Evolutionary conservation across 2,329 filamentous ascomycete genomes (phyloP).

Genomic region (Exophiala lecanii-corni): DNA sequence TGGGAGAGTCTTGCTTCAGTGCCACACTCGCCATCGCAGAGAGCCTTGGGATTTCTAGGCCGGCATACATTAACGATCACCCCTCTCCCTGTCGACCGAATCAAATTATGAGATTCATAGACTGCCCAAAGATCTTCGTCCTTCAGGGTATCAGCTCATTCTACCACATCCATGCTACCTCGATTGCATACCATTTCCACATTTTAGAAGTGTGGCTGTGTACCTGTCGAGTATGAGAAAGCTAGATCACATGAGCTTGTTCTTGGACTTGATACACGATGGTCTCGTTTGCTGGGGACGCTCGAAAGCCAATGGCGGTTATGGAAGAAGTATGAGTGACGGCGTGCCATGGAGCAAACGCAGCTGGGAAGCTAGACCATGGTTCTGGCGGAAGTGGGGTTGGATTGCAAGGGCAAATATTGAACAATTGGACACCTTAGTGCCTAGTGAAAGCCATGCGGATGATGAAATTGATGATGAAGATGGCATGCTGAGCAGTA

Average conservation of each 20-base stretch:
- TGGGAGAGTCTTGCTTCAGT: constrained; percentile 19
- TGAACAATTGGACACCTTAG: constrained; percentile 32
- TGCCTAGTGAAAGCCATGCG: constrained; percentile 26
- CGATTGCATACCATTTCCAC: constrained; percentile 21
- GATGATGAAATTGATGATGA: constrained; percentile 22
- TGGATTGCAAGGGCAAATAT: constrained; percentile 35
- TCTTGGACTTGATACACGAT: constrained; percentile 34
- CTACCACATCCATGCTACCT: constrained; percentile 18
- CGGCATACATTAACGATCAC: constrained; percentile 21
- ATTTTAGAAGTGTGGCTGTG: constrained; percentile 20
- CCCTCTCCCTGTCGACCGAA: constrained; percentile 14
- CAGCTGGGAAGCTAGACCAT: constrained; percentile 43
- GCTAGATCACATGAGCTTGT: constrained; percentile 36
- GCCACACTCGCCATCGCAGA: constrained; percentile 18
- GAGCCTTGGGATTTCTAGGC: constrained; percentile 13
- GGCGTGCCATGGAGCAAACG: constrained; percentile 43
- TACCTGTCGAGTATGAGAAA: constrained; percentile 14
- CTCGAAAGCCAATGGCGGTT: constrained; percentile 14
- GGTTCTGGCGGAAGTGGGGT: constrained; percentile 44
- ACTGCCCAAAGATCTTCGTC: constrained; percentile 15
- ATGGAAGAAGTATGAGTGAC: constrained; percentile 29
- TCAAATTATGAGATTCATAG: constrained; percentile 12
- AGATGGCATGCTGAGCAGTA: constrained; percentile 18
- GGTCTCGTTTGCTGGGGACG: constrained; percentile 39
- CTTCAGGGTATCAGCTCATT: constrained; percentile 15